Evolutionary conservation across 2,329 filamentous ascomycete species (phyloP).

Genomic region (Xylaria sp.): DNA sequence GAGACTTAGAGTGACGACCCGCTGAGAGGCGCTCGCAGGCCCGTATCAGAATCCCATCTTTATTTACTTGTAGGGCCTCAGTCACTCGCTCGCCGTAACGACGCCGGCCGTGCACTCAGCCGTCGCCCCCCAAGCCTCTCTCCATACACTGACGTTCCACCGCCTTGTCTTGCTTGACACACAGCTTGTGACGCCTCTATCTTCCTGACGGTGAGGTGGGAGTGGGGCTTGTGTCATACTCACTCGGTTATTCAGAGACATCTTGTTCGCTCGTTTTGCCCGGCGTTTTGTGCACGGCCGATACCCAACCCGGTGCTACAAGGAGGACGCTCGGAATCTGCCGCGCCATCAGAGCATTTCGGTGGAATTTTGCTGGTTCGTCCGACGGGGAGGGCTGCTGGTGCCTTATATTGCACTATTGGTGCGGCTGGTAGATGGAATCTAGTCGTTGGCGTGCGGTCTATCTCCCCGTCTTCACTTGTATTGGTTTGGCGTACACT

Average conservation of each 20-base stretch:
- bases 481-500: slow-evolving; percentile 33
- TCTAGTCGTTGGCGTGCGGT: slow-evolving; percentile 33
- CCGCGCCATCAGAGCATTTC: slow-evolving; percentile 35
- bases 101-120: background rate
- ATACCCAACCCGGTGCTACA: slow-evolving; percentile 36
- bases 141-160: slow-evolving; percentile 34
- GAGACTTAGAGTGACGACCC: slow-evolving; percentile 4
- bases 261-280: slow-evolving; percentile 39
- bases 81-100: background rate
- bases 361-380: slow-evolving; percentile 25
- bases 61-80: too few relatives aligned
- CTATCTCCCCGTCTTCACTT: slow-evolving; percentile 28
- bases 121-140: background rate
- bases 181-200: slow-evolving; percentile 42
- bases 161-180: slow-evolving; percentile 38
- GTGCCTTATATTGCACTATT: slow-evolving; percentile 31
- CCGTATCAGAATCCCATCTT: too few relatives aligned
- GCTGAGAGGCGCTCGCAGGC: slow-evolving; percentile 9
- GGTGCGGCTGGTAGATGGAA: slow-evolving; percentile 23
- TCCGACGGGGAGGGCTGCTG: slow-evolving; percentile 14
- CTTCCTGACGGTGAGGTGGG: slow-evolving; percentile 45
- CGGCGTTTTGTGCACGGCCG: slow-evolving; percentile 37
- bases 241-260: slow-evolving; percentile 46
- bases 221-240: slow-evolving; percentile 48
- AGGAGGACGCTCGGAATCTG: slow-evolving; percentile 38